A percentile compares a stretch with the other conserved stretches of the same genome.
These are phyloP conservation scores for Exutisphaerella laricina DNA, from an alignment of 2,329 filamentous ascomycete species.

Conservation along the genomic window DNA sequence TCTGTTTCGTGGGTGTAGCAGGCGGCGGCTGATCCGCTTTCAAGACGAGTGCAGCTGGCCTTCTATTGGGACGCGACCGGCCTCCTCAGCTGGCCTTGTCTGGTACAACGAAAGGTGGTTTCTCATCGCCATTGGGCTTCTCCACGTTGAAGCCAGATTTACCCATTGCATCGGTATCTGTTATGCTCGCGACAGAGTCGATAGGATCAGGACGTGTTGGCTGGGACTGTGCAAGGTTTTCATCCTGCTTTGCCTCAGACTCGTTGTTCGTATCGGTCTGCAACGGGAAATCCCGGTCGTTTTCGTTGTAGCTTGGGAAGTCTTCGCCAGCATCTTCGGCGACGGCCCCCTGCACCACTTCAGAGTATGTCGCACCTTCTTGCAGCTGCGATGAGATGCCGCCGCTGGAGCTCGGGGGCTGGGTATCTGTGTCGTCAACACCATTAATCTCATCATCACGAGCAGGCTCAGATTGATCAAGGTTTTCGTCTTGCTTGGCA, in stretches of 20 bases:
- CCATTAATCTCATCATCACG: conserved; percentile 12
- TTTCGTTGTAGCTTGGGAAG: neutral
- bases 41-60: conserved; percentile 4
- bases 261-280: conserved; percentile 10
- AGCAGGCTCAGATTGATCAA: conserved; percentile 1
- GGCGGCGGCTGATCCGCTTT: neutral
- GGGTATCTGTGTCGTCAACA: conserved; percentile 6
- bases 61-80: conserved; percentile 7
- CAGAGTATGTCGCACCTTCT: neutral
- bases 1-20: conserved; percentile 7
- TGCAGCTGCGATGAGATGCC: neutral
- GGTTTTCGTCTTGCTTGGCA: conserved; percentile 5
- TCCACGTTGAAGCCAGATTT: conserved; percentile 19
- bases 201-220: conserved; percentile 15
- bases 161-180: conserved; percentile 29
- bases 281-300: neutral
- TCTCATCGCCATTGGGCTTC: conserved; percentile 5
- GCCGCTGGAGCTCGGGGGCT: neutral
- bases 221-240: conserved; percentile 19
- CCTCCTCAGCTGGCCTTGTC: conserved; percentile 5
- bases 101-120: neutral
- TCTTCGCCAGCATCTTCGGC: neutral
- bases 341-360: no score
- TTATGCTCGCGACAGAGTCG: conserved; percentile 6
- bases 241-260: conserved; percentile 21